Percentiles rank a stretch among this genome's conserved stretches.
phyloP scores from a whole-genome alignment of 768 basidiomycete genomes.

The Serendipita sp. region DNA sequence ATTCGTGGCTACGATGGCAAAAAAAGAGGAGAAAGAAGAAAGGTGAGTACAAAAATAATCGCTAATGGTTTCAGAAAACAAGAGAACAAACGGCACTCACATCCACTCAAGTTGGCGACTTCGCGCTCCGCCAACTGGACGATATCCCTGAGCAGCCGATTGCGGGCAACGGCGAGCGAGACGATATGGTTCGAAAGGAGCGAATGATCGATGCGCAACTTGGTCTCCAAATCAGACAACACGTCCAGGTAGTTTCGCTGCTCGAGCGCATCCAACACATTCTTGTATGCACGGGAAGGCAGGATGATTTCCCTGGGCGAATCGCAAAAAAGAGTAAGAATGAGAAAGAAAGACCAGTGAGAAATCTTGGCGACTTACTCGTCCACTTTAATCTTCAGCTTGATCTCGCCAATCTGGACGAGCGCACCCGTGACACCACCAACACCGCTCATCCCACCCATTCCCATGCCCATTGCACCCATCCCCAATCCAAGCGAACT shows the following conservation, averaged over 20 bases:
- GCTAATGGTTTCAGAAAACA: too few relatives aligned
- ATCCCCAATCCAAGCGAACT: not conserved
- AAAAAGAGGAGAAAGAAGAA: slow-evolving; percentile 33
- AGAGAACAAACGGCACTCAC: too few relatives aligned
- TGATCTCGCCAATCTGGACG: slow-evolving; percentile 58
- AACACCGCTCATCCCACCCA: slow-evolving; percentile 1
- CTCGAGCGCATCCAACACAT: slow-evolving; percentile 31
- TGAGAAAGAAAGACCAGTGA: not conserved
- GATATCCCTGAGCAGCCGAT: slow-evolving; percentile 50
- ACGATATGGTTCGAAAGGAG: slow-evolving; percentile 41
- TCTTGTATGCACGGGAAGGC: slow-evolving; percentile 42
- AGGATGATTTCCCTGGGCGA: slow-evolving; percentile 57
- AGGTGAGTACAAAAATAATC: too few relatives aligned
- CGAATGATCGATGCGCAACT: slow-evolving; percentile 44
- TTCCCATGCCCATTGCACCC: not conserved
- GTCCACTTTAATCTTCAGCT: slow-evolving; percentile 54
- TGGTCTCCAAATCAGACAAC: slow-evolving; percentile 54
- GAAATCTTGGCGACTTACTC: slow-evolving; percentile 41
- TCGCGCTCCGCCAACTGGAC: slow-evolving; percentile 54
- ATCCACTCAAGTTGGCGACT: slow-evolving; percentile 30
- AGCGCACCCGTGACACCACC: slow-evolving; percentile 31
- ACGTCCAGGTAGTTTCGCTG: slow-evolving; percentile 56
- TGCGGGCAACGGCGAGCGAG: slow-evolving; percentile 49
- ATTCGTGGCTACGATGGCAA: slow-evolving; percentile 52
- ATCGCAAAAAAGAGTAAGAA: too few relatives aligned